These are phyloP conservation scores for Stemphylium beticola DNA, from an alignment of 2,329 filamentous ascomycete genomes.

Conservation along the genomic window DNA sequence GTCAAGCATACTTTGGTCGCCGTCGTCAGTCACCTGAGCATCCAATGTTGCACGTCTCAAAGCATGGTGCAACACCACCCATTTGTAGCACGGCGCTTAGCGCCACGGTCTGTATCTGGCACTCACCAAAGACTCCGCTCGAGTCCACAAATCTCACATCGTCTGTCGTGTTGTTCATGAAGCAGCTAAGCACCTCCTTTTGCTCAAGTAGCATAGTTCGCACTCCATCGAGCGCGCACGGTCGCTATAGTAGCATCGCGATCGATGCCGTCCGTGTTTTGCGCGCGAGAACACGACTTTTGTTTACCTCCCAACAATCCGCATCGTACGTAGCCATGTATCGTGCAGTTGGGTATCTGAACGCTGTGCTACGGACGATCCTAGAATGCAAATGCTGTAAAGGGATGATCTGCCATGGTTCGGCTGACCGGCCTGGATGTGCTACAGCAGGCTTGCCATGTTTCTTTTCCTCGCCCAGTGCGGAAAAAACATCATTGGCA, in stretches of 20 bases:
- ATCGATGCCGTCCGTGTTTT: background rate
- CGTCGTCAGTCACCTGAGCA: background rate
- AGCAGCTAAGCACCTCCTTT: slow-evolving; percentile 4
- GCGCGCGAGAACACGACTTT: background rate
- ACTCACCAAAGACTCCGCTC: background rate
- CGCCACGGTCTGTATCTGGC: background rate
- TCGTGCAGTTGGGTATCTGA: background rate
- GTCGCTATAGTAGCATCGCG: background rate
- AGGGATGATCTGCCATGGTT: background rate
- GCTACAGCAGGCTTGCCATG: background rate
- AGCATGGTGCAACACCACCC: slow-evolving; percentile 8
- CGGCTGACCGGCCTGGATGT: background rate
- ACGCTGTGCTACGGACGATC: background rate
- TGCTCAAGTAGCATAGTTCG: background rate
- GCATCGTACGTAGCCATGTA: background rate
- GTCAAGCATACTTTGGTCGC: background rate
- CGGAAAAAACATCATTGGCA: slow-evolving; percentile 3
- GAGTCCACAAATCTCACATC: background rate
- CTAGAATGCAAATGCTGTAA: background rate
- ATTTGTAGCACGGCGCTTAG: slow-evolving; percentile 7
- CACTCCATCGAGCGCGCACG: background rate
- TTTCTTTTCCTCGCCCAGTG: slow-evolving; percentile 1
- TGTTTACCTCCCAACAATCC: background rate
- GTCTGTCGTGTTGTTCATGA: background rate
- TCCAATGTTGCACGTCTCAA: slow-evolving; percentile 3